Evolutionary conservation across 371 early-diverging fungal species (phyloP), one percentile per base, ranked within the genome.

Genomic region (Syncephalastrum sp.): DNA sequence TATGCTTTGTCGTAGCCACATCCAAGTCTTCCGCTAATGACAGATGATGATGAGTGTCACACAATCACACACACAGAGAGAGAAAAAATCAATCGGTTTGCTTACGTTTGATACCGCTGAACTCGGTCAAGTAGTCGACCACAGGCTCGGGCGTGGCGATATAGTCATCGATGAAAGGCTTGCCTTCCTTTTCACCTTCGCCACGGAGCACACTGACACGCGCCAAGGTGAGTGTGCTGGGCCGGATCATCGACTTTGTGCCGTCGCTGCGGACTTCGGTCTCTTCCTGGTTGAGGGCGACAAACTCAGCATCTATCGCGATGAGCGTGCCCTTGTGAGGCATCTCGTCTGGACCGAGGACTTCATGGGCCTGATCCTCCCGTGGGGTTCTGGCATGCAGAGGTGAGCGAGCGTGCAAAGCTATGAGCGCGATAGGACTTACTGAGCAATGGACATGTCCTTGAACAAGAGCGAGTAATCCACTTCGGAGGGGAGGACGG

Each of bases 261-360:
- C 98, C 98, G 58, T 96, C 95, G 53, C 91, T 90, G n/a, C 90
- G 81, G 27, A 94, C 83, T 61, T 96, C 98, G 4, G 89, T 89
- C 56, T 94, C 92, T 54, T 94, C 96, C 68, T 88, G 84, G 44
- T 83, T 89, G 41, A 94, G 67, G 1, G 92, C 87, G 3, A 97
- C 95, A 77, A 96, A 97, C 70, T 97, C 98, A 0, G 96, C 93
- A 66, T 97, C 98, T 53, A 97, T 85, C 0, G 95, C 97, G 12
- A 87, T 83, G 5, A 91, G 57, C 47, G 82, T 87, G 1, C 87
- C 91, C 3, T 85, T 77, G 17, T 74, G 72, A 2, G 72, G 84
- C 67, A 90, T 82, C 60, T 93, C 92, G 0, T 82, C 78, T 4
- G 69, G 68, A 7, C 68, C 60, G 21, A 90, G 56, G 5, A 84